Evolutionary conservation across 108 stramenopile species (phyloP).

Genomic region (Cylindrotheca fusiformis): DNA sequence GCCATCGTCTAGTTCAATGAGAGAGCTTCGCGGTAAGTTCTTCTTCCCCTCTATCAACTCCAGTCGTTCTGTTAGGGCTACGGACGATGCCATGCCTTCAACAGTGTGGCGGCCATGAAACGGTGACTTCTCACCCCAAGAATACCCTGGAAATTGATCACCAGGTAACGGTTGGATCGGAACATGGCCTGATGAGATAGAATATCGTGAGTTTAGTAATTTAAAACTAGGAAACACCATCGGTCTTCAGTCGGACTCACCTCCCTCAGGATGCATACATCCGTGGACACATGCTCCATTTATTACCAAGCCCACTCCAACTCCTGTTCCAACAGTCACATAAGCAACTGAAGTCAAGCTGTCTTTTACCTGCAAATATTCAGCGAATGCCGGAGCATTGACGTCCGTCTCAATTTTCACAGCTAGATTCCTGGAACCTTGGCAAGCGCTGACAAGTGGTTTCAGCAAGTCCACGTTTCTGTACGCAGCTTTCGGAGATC

Average conservation of each 20-base stretch:
- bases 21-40: slow-evolving; percentile 28
- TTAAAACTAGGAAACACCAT: too few species aligned
- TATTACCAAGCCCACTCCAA: slow-evolving; percentile 93
- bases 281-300: slow-evolving; percentile 87
- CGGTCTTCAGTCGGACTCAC: too few species aligned
- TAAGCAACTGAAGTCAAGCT: slow-evolving; percentile 68
- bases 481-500: slow-evolving; percentile 92
- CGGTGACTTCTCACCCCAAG: slow-evolving; percentile 75
- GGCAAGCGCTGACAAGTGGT: slow-evolving; percentile 58
- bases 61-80: slow-evolving; percentile 74
- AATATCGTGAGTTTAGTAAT: too few species aligned
- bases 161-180: slow-evolving; percentile 58
- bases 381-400: slow-evolving; percentile 95
- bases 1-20: slow-evolving; percentile 66
- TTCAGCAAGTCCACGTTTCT: slow-evolving; percentile 69
- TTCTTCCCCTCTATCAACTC: slow-evolving; percentile 15
- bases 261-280: slow-evolving; percentile 94
- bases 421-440: slow-evolving; percentile 17
- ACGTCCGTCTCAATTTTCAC: slow-evolving; percentile 94
- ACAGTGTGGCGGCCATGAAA: slow-evolving; percentile 67
- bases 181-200: slow-evolving; percentile 53
- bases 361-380: slow-evolving; percentile 48
- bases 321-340: slow-evolving; percentile 94
- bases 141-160: slow-evolving; percentile 80
- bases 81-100: slow-evolving; percentile 67